Percentiles rank a stretch among this genome's conserved stretches.
These are phyloP conservation scores for Xylariaceae sp. DNA, from an alignment of 2,329 filamentous ascomycete species.

Conservation along the genomic window DNA sequence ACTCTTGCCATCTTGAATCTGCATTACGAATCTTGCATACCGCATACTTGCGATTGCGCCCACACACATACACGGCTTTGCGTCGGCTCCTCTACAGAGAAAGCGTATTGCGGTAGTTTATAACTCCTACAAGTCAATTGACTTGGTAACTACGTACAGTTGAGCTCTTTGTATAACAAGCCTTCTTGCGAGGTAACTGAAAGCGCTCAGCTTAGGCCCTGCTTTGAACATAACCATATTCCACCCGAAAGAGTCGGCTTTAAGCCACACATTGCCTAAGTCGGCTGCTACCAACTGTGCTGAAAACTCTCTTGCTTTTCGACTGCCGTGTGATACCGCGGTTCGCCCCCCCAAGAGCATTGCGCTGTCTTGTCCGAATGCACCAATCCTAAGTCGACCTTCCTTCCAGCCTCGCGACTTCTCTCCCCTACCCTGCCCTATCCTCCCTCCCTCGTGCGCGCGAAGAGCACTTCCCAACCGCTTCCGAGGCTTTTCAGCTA, in stretches of 20 bases:
- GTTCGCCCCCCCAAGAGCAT: constrained; percentile 9
- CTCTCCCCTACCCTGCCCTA: too few species aligned
- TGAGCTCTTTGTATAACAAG: constrained; percentile 25
- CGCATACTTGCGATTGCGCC: constrained; percentile 5
- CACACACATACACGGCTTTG: constrained; percentile 9
- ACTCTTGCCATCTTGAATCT: constrained; percentile 13
- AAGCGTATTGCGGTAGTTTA: not conserved
- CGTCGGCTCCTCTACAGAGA: constrained; percentile 7
- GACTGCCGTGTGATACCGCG: constrained; percentile 9
- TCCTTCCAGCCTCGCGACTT: constrained; percentile 11
- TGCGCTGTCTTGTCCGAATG: constrained; percentile 18
- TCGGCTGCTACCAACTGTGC: constrained; percentile 8
- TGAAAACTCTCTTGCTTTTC: constrained; percentile 7
- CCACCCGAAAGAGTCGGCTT: constrained; percentile 15
- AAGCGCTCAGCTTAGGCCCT: constrained; percentile 11
- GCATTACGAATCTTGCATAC: constrained; percentile 20
- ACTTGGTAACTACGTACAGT: constrained; percentile 14
- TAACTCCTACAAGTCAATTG: constrained; percentile 23
- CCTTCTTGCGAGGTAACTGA: constrained; percentile 19
- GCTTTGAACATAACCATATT: constrained; percentile 21
- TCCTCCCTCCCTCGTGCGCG: not conserved
- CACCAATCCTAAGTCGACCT: constrained; percentile 7
- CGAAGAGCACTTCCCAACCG: constrained; percentile 1
- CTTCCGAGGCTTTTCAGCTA: not conserved
- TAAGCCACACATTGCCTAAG: constrained; percentile 13